Conservation (phyloP, 352 stramenopile species). For the Blastocystis sp. region DNA sequence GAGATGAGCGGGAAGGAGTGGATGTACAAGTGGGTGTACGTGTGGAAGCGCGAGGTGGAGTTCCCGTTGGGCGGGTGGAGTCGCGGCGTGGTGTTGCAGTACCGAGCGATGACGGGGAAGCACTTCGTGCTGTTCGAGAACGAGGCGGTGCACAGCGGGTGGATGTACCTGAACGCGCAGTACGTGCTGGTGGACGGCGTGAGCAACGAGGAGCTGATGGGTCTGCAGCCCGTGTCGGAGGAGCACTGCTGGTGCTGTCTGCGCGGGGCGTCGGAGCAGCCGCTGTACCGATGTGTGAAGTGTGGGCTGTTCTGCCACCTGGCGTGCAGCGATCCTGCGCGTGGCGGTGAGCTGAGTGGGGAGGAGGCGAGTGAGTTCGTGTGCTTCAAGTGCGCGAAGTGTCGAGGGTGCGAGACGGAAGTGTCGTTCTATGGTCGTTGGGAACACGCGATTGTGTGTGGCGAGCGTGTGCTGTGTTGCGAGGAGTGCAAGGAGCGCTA, state of each 20-base stretch:
- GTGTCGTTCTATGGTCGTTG: constrained; percentile 48
- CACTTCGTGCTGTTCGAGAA: constrained; percentile 48
- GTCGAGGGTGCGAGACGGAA: constrained; percentile 35
- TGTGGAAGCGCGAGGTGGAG: constrained; percentile 21
- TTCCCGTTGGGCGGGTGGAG: constrained; percentile 32
- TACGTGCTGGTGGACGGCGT: constrained; percentile 23
- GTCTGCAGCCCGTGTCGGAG: not conserved
- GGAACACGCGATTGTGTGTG: not conserved
- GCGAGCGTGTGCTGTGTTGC: constrained; percentile 21
- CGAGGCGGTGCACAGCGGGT: not conserved
- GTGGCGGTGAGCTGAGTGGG: not conserved
- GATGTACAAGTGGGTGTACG: constrained; percentile 53
- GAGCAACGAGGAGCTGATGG: constrained; percentile 30
- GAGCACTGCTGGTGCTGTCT: constrained; percentile 55
- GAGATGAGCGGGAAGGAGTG: constrained; percentile 46
- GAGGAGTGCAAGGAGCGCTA: constrained; percentile 34
- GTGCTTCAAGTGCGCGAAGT: constrained; percentile 29
- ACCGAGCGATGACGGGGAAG: constrained; percentile 31
- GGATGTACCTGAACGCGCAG: constrained; percentile 24
- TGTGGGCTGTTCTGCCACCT: constrained; percentile 30
- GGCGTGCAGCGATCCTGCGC: not conserved
- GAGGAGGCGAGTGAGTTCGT: constrained; percentile 2
- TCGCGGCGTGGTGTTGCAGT: constrained; percentile 44
- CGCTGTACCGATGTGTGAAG: constrained; percentile 18
- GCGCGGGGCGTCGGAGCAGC: not conserved